These are phyloP conservation scores for Chaetomium fimeti DNA, from an alignment of 495 filamentous ascomycete species.

Conservation along the genomic window DNA sequence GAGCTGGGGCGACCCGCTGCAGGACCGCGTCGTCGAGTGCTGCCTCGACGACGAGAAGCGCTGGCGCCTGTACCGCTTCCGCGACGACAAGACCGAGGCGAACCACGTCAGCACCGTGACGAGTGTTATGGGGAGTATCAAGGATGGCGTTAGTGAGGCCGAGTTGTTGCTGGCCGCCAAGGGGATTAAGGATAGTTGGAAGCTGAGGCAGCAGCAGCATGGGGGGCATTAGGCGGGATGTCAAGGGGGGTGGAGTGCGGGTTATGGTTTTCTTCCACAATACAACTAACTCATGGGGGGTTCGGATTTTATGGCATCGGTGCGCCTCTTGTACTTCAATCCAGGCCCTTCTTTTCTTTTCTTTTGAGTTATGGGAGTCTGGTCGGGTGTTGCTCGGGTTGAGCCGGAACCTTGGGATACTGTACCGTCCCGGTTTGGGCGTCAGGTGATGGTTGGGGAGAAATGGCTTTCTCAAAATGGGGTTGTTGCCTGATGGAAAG, in stretches of 20 bases:
- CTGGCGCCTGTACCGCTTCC: slow-evolving; percentile 83
- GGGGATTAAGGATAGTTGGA: slow-evolving; percentile 71
- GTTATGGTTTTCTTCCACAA: neutral
- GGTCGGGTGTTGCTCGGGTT: too few species aligned
- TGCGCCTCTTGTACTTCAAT: neutral
- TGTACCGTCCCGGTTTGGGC: too few species aligned
- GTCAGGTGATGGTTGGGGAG: too few species aligned
- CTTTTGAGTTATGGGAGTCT: too few species aligned
- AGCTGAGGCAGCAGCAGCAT: slow-evolving; percentile 43
- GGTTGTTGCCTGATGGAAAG: too few species aligned
- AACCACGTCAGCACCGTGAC: slow-evolving; percentile 82
- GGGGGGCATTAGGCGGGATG: slow-evolving; percentile 7
- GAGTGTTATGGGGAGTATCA: slow-evolving; percentile 79
- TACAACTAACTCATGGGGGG: too few species aligned
- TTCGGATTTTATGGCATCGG: neutral
- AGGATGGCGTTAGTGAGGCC: slow-evolving; percentile 63
- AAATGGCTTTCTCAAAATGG: too few species aligned
- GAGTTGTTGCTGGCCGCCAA: slow-evolving; percentile 59
- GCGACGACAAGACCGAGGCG: slow-evolving; percentile 86
- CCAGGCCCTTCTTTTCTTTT: too few species aligned
- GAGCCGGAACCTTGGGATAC: too few species aligned
- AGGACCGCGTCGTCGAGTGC: slow-evolving; percentile 86
- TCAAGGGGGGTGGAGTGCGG: too few species aligned
- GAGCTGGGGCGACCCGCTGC: slow-evolving; percentile 61
- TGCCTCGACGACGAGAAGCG: slow-evolving; percentile 65